Percentiles rank a stretch among this genome's conserved stretches.
Evolutionary conservation across 768 basidiomycete species (phyloP).

Genomic region (Lentinula lateritia): DNA sequence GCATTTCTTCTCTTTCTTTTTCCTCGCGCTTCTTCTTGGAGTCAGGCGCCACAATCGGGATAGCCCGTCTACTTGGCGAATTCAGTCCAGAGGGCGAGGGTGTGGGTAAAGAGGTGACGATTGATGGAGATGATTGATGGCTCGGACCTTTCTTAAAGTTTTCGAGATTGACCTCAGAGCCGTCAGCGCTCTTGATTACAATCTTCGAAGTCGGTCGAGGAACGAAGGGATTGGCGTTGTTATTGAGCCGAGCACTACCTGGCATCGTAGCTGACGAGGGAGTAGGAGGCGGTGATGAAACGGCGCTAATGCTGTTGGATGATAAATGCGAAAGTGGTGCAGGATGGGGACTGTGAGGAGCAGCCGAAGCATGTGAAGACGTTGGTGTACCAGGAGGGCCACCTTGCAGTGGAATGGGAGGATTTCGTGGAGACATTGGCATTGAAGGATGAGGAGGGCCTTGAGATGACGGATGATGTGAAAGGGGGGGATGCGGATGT

Average conservation of each 20-base stretch:
- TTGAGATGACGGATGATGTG: slow-evolving; percentile 45
- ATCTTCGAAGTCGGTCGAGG: slow-evolving; percentile 44
- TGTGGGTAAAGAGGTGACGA: slow-evolving; percentile 28
- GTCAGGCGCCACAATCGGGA: slow-evolving; percentile 65
- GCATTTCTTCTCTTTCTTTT: slow-evolving; percentile 34
- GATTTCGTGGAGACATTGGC: slow-evolving; percentile 68
- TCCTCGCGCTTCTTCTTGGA: slow-evolving; percentile 45
- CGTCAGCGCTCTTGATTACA: slow-evolving; percentile 57
- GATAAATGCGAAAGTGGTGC: slow-evolving; percentile 40
- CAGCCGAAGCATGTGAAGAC: slow-evolving; percentile 50
- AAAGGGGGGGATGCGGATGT: slow-evolving; percentile 21
- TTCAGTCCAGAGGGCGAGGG: slow-evolving; percentile 26
- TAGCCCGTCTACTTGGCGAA: slow-evolving; percentile 30
- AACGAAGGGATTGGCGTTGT: slow-evolving; percentile 62
- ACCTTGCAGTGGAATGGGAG: slow-evolving; percentile 40
- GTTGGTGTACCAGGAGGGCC: slow-evolving; percentile 61
- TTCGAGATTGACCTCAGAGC: slow-evolving; percentile 58
- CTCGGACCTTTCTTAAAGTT: slow-evolving; percentile 44
- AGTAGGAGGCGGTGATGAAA: slow-evolving; percentile 66
- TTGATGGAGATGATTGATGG: slow-evolving; percentile 28
- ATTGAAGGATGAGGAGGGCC: slow-evolving; percentile 44
- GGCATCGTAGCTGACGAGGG: slow-evolving; percentile 47
- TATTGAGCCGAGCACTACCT: slow-evolving; percentile 46
- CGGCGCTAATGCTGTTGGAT: slow-evolving; percentile 38
- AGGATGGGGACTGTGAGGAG: slow-evolving; percentile 40